Evolutionary conservation across 306 rosid genomes (phyloP), one percentile per base, ranked within the genome.

Genomic region (Pyrus communis): DNA sequence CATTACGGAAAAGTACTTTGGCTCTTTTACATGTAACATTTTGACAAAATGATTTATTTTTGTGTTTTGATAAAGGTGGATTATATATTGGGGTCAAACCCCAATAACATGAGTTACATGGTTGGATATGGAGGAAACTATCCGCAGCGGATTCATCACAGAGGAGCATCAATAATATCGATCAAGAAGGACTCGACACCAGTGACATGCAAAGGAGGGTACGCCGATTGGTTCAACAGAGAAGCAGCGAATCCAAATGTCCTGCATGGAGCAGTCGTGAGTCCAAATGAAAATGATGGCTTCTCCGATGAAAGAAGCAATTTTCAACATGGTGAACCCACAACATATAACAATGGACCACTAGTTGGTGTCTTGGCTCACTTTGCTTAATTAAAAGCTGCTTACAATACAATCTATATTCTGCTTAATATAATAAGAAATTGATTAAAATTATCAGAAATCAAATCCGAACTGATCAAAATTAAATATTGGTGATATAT

Each of bases 31-130:
- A 8, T 9, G 3, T 57, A 21, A 21, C 23, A 5, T 8, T 40
- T 40, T 40, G 43, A 40, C 43, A 40, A 40, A 40, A 40, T 40
- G 2, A 21, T 57, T 57, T 57, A 8, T 57, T 51, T 17, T 3
- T 13, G 19, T 14, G 55, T 14, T 51, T 51, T 51, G 17, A 51
- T 13, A 3, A 17, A 51, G 89, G 84, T 82, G 46, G 88, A 85
- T 12, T 87, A 87, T 51, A 81, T 86, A 30, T 57, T 89, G 78
- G 90, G 91, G n/a, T 57, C 85, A 1, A 89, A 89, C 68, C 89
- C 88, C 0, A 77, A 5, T 13, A 5, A n/a, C 0, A 73, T 81
- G 73, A 87, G 93, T 75, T 87, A 85, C 89, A 86, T 87, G 94
- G 81, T 89, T 11, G 94, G 91, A 4, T 79, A 69, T 3, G 88